Percentiles rank a stretch among this genome's conserved stretches.
Conservation (phyloP, 2,329 filamentous ascomycete genomes). For the Botryotinia convoluta region DNA sequence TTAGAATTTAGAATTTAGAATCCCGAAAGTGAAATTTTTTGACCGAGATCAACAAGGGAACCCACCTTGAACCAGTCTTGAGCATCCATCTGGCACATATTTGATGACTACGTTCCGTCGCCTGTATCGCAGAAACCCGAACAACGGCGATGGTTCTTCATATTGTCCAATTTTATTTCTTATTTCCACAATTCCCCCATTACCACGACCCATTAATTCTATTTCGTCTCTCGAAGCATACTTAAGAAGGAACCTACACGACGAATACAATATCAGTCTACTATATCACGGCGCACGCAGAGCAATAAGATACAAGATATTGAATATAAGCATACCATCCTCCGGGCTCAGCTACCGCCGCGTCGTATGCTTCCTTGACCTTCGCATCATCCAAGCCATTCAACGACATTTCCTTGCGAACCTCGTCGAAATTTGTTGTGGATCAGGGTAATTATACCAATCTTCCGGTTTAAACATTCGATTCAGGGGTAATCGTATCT, state of each 20-base stretch:
- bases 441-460: constrained; percentile 12
- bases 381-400: constrained; percentile 84
- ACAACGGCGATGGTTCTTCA: constrained; percentile 82
- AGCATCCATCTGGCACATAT: constrained; percentile 87
- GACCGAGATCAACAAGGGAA: constrained; percentile 29
- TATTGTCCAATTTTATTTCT: constrained; percentile 75
- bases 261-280: constrained; percentile 24
- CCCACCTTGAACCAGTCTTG: constrained; percentile 86
- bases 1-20: constrained; percentile 9
- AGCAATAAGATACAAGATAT: neutral
- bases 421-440: constrained; percentile 7
- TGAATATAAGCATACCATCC: constrained; percentile 66
- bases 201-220: constrained; percentile 72
- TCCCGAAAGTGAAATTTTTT: constrained; percentile 27
- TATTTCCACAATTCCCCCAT: constrained; percentile 79
- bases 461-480: constrained; percentile 20
- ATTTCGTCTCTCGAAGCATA: constrained; percentile 88
- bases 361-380: constrained; percentile 81
- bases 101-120: constrained; percentile 89
- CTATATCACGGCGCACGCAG: neutral
- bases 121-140: constrained; percentile 86
- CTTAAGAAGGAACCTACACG: constrained; percentile 85
- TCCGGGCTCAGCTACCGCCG: constrained; percentile 76
- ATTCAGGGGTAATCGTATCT: constrained; percentile 34
- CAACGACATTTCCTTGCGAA: constrained; percentile 70